Base-by-base conservation (phyloP, 148 eudicot species). In the Beta vulgaris region DNA sequence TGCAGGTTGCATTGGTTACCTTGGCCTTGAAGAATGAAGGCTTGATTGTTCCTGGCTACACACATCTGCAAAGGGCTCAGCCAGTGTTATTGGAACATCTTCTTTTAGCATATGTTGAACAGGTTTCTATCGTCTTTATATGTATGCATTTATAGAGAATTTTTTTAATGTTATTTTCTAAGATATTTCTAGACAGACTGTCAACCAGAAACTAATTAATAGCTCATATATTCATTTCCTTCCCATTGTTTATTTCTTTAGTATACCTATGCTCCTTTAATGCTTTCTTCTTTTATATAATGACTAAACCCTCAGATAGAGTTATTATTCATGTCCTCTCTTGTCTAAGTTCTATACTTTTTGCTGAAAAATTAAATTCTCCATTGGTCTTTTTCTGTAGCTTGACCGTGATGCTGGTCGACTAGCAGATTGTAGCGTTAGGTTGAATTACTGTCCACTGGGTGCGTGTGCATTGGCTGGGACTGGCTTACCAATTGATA, bases 391-490 rank as follows among this genome's bases (percentile, higher is more conserved):
- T 81, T 51, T 9, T 61, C 46, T 80, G 78, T 74, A 96, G 98
- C 95, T 96, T 82, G 98, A 91, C 74, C 98, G 98, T 75, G 99
- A 96, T 91, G 95, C 92, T 75, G 87, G 93, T 51, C 99, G 99
- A 65, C 78, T 96, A 71, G 72, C 55, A 73, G 98, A 96, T 83
- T 96, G 99, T 79, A 87, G 87, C 82, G 87, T 73, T 60, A 86
- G 99, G 79, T 70, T 96, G 85, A 96, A 96, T 83, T 91, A 87
- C 82, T 87, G 91, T 73, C 99, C 99, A 42, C 80, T 96, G 72
- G 99, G 99, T 83, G 99, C 99, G 43, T 96, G 99, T 85, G 99
- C 99, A 35, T 80, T 96, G 83, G 99, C 99, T 77, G 99, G 99
- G 36, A 96, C 99, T 67, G 98, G 99, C 73, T 87, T 96, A 78